These are phyloP conservation scores for Teratosphaeriaceae sp. DNA, from an alignment of 2,329 filamentous ascomycete species.

Conservation along the genomic window DNA sequence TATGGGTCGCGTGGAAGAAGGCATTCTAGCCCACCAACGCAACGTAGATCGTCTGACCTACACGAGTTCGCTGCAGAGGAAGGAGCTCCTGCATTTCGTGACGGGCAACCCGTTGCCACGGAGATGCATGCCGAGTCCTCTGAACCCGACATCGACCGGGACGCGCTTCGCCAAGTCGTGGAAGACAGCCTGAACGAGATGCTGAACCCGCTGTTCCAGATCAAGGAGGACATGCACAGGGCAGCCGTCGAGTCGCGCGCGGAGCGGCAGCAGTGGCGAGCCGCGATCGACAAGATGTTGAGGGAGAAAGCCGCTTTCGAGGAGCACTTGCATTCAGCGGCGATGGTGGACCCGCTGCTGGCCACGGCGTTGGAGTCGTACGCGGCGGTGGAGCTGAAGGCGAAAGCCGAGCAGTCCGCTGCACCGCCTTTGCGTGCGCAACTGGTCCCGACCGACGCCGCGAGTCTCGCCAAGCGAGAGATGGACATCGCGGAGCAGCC, in stretches of 20 bases:
- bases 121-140: neutral
- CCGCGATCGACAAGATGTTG: constrained; percentile 34
- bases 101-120: constrained; percentile 27
- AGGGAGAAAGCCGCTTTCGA: constrained; percentile 18
- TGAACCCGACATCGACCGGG: constrained; percentile 35
- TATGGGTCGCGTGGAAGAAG: constrained; percentile 14
- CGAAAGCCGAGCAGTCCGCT: neutral
- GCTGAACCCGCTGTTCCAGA: constrained; percentile 77
- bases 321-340: constrained; percentile 25
- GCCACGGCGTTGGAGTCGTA: constrained; percentile 15
- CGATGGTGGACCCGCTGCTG: constrained; percentile 21
- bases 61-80: too few species aligned
- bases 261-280: constrained; percentile 50
- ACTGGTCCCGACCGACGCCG: constrained; percentile 25
- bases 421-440: constrained; percentile 28
- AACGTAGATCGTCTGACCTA: too few species aligned
- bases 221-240: constrained; percentile 64
- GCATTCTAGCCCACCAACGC: neutral
- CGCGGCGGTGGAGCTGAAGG: neutral
- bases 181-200: constrained; percentile 93
- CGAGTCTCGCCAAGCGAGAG: constrained; percentile 23
- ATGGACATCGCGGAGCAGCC: constrained; percentile 30
- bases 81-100: neutral
- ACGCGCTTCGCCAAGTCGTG: constrained; percentile 84
- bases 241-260: constrained; percentile 60